Evolutionary conservation across 2,329 filamentous ascomycete genomes (phyloP).

Genomic region (Thelonectria blattea): DNA sequence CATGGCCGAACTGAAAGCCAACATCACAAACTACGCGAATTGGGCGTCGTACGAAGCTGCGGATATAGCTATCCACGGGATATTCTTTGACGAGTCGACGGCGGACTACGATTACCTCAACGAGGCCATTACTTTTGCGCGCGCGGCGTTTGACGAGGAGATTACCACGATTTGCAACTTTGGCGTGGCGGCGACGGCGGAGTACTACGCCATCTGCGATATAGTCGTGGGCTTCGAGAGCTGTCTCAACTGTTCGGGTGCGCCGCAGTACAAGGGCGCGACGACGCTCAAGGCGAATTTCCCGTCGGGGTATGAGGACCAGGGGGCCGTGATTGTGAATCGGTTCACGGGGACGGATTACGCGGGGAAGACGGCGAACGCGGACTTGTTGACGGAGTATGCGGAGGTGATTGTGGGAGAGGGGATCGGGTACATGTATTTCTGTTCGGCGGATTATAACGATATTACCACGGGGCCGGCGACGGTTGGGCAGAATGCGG

Average conservation of each 20-base stretch:
- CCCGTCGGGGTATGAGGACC: slow-evolving; percentile 1
- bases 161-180: slow-evolving; percentile 35
- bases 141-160: slow-evolving; percentile 4
- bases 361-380: background rate
- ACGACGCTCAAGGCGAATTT: slow-evolving; percentile 28
- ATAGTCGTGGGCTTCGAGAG: slow-evolving; percentile 36
- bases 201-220: slow-evolving; percentile 35
- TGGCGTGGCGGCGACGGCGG: slow-evolving; percentile 17
- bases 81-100: slow-evolving; percentile 33
- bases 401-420: background rate
- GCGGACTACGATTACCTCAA: slow-evolving; percentile 27
- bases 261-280: slow-evolving; percentile 25
- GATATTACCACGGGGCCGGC: slow-evolving; percentile 9
- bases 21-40: slow-evolving; percentile 29
- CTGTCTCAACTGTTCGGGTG: slow-evolving; percentile 28
- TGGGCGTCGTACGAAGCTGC: slow-evolving; percentile 24
- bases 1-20: slow-evolving; percentile 28
- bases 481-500: slow-evolving; percentile 16
- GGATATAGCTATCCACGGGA: slow-evolving; percentile 29
- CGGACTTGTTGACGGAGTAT: slow-evolving; percentile 5
- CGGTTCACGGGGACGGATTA: slow-evolving; percentile 23
- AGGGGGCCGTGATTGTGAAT: slow-evolving; percentile 30
- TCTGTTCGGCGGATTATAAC: slow-evolving; percentile 16
- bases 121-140: slow-evolving; percentile 23
- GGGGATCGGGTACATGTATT: slow-evolving; percentile 16